Base-by-base conservation (phyloP, 1,139 yeast species). In the Suhomyces bribrorum region DNA sequence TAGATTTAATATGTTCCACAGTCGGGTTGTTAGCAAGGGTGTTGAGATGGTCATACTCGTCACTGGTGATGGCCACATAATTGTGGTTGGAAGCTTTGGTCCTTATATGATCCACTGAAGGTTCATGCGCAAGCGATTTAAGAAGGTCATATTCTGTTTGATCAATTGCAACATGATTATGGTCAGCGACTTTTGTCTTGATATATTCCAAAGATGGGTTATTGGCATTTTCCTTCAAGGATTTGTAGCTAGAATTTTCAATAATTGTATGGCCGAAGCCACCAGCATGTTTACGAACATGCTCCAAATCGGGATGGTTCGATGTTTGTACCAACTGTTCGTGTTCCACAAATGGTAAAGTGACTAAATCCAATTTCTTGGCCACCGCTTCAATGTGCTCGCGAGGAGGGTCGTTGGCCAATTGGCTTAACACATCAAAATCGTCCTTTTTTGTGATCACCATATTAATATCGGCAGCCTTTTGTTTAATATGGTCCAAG, bases 251-350 rank as follows among this genome's bases (percentile, higher is more conserved):
- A 1, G 41, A 48, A 14, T 37, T 33, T 3, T 60, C 47, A 4
- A 66, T n/a, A 5, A 62, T 50, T 7, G 50, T 46, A 41, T 52
- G 38, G 3, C 56, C 55, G 8, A 20, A 20, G 11, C 11, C 11
- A 3, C 8, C 23, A 0, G 63, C 62, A 29, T 48, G 46, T n/a
- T 45, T 40, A 14, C 41, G 45, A 12, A 58, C 25, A 13, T 50
- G 45, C n/a, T 45, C 45, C 24, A 35, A 14, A 5, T 28, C 12
- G 2, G 48, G 48, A 14, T 27, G 26, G 5, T 43, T 32, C 2
- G 36, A 14, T 3, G 24, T 38, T 15, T 29, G 26, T 8, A 26
- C 11, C 14, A 44, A 31, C 2, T 24, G 16, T 12, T 30, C 36
- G 18, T 34, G 38, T 1, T 32, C 42, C 9, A 27, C 28, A 3